Conservation (phyloP, 495 filamentous ascomycete species). For the Aspergillus asperescens region DNA sequence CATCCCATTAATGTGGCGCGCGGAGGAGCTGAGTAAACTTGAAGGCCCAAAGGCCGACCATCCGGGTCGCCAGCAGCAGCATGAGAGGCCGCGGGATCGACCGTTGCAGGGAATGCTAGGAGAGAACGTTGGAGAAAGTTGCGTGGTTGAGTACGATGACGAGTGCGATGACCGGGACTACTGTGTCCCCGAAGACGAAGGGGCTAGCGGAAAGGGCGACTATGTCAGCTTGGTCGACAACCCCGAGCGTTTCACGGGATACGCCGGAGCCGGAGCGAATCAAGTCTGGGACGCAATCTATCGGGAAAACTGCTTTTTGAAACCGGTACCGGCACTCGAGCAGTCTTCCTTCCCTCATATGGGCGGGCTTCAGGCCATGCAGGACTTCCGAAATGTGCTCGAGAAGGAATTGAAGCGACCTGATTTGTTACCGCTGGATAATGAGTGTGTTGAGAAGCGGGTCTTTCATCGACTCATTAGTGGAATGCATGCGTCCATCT, state of each 20-base stretch:
- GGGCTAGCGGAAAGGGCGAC: slow-evolving; percentile 79
- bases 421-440: slow-evolving; percentile 66
- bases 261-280: slow-evolving; percentile 71
- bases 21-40: slow-evolving; percentile 85
- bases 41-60: slow-evolving; percentile 88
- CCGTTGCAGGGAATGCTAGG: slow-evolving; percentile 82
- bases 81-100: slow-evolving; percentile 57
- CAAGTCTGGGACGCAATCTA: slow-evolving; percentile 97
- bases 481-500: slow-evolving; percentile 97
- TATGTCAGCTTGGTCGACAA: slow-evolving; percentile 94
- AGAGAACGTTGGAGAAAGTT: slow-evolving; percentile 85
- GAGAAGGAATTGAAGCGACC: slow-evolving; percentile 65
- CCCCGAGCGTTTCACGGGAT: slow-evolving; percentile 93
- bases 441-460: slow-evolving; percentile 93
- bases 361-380: slow-evolving; percentile 58
- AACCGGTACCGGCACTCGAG: slow-evolving; percentile 45
- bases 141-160: slow-evolving; percentile 94
- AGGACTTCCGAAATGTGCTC: slow-evolving; percentile 78
- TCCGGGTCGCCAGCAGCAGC: slow-evolving; percentile 67
- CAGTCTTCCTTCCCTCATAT: slow-evolving; percentile 24
- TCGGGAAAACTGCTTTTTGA: slow-evolving; percentile 93
- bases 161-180: slow-evolving; percentile 97
- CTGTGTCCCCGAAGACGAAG: slow-evolving; percentile 93
- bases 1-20: slow-evolving; percentile 85
- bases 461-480: slow-evolving; percentile 93